These are phyloP conservation scores for Zygoascus flipseniorum DNA, from an alignment of 805 yeast species.

Conservation along the genomic window DNA sequence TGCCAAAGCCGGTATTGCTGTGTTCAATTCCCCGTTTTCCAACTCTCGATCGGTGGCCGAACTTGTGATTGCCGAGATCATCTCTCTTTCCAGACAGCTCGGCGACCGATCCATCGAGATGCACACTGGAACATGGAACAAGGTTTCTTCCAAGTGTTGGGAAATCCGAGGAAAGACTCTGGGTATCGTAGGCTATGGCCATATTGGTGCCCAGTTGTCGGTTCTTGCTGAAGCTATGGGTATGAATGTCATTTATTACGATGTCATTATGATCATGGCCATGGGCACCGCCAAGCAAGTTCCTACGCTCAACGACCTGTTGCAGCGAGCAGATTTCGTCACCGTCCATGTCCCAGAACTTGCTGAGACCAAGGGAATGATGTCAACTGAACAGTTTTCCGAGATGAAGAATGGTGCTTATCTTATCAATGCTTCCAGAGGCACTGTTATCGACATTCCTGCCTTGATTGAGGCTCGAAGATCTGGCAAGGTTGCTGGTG, in stretches of 20 bases:
- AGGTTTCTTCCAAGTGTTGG: constrained; percentile 93
- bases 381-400: constrained; percentile 83
- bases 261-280: constrained; percentile 86
- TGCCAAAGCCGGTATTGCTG: constrained; percentile 88
- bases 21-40: constrained; percentile 96
- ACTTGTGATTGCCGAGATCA: constrained; percentile 90
- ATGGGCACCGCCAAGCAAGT: constrained; percentile 96
- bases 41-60: constrained; percentile 98
- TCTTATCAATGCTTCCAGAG: constrained; percentile 92
- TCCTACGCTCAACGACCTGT: constrained; percentile 70
- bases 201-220: constrained; percentile 93
- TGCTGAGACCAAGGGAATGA: constrained; percentile 82
- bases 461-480: constrained; percentile 88
- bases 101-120: constrained; percentile 95
- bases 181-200: constrained; percentile 97
- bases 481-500: constrained; percentile 91
- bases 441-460: constrained; percentile 94
- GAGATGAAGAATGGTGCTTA: constrained; percentile 96
- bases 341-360: constrained; percentile 93
- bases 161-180: constrained; percentile 97
- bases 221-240: constrained; percentile 97
- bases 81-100: constrained; percentile 88
- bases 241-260: constrained; percentile 92
- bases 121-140: constrained; percentile 97
- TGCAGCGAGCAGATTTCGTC: constrained; percentile 76